A percentile compares a stretch with the other conserved stretches of the same genome.
These are phyloP conservation scores for Immersiella caudata DNA, from an alignment of 495 filamentous ascomycete species.

Conservation along the genomic window DNA sequence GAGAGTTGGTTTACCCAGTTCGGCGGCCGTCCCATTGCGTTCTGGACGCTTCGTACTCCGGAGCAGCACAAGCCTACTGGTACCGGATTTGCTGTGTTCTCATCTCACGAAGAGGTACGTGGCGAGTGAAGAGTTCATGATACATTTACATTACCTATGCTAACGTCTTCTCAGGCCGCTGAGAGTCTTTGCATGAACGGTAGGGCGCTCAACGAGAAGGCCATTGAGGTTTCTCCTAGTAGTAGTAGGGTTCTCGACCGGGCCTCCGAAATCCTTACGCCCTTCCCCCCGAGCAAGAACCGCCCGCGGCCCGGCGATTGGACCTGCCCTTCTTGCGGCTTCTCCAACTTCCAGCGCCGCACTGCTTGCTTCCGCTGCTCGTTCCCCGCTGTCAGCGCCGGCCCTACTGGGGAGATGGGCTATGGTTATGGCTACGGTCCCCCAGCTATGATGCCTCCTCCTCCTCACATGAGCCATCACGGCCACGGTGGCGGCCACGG, in stretches of 20 bases:
- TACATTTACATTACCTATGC: not conserved
- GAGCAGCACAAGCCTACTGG: conserved; percentile 99
- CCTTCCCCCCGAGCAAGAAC: conserved; percentile 98
- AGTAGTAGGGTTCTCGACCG: conserved; percentile 95
- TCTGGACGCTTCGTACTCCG: conserved; percentile 96
- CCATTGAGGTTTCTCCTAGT: conserved; percentile 95
- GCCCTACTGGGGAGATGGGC: conserved; percentile 71
- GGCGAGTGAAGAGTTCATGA: conserved; percentile 1
- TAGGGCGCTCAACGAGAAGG: conserved; percentile 95
- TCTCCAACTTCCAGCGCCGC: conserved; percentile 94
- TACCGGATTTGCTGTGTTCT: conserved; percentile 96
- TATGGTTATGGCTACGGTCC: conserved; percentile 73
- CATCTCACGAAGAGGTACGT: conserved; percentile 97
- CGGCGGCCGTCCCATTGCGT: conserved; percentile 96
- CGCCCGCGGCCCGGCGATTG: conserved; percentile 95
- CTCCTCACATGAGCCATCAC: conserved; percentile 77
- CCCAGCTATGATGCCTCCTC: conserved; percentile 76
- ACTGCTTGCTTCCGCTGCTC: conserved; percentile 99
- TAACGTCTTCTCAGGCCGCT: conserved; percentile 64
- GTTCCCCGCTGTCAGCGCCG: conserved; percentile 85
- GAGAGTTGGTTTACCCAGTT: conserved; percentile 99
- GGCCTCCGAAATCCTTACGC: conserved; percentile 90
- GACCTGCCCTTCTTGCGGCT: conserved; percentile 94
- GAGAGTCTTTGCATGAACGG: conserved; percentile 99
- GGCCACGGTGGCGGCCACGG: conserved; percentile 72